phyloP scores from a whole-genome alignment of 2,329 filamentous ascomycete genomes.

The Talaromyces sp. region DNA sequence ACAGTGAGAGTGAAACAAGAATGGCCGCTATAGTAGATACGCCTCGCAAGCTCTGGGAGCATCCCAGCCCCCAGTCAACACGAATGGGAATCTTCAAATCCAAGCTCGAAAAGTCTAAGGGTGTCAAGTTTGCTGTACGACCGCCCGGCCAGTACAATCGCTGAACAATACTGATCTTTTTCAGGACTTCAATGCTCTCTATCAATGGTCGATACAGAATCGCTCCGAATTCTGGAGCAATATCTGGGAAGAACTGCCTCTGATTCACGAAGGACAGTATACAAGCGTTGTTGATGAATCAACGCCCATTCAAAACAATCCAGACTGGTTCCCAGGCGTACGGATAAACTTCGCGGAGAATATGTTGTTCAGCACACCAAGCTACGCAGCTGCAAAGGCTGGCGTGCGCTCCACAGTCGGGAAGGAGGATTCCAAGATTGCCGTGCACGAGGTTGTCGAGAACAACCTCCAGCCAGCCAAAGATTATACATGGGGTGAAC shows the following conservation, averaged over 20 bases:
- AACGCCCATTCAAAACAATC: slow-evolving; percentile 66
- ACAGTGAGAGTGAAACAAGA: neutral
- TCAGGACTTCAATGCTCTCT: slow-evolving; percentile 66
- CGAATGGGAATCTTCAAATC: slow-evolving; percentile 67
- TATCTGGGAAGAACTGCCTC: slow-evolving; percentile 57
- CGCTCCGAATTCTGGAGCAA: slow-evolving; percentile 64
- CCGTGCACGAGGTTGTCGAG: slow-evolving; percentile 62
- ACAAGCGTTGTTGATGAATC: slow-evolving; percentile 64
- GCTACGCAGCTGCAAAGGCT: slow-evolving; percentile 38
- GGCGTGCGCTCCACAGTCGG: slow-evolving; percentile 51
- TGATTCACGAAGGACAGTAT: slow-evolving; percentile 63
- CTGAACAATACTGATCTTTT: neutral
- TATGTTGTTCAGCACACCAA: slow-evolving; percentile 59
- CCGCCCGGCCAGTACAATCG: neutral
- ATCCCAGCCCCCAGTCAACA: slow-evolving; percentile 59
- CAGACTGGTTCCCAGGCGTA: slow-evolving; percentile 74
- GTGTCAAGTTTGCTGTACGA: slow-evolving; percentile 56
- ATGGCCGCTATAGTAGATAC: slow-evolving; percentile 10
- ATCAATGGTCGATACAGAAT: slow-evolving; percentile 63
- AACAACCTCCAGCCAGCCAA: slow-evolving; percentile 30
- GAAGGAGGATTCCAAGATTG: slow-evolving; percentile 70
- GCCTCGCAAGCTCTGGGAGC: slow-evolving; percentile 67
- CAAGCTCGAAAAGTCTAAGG: slow-evolving; percentile 57
- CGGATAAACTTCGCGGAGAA: slow-evolving; percentile 78
- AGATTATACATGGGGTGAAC: slow-evolving; percentile 65